Evolutionary conservation across 495 filamentous ascomycete genomes (phyloP).

Genomic region (Xylaria castorea): DNA sequence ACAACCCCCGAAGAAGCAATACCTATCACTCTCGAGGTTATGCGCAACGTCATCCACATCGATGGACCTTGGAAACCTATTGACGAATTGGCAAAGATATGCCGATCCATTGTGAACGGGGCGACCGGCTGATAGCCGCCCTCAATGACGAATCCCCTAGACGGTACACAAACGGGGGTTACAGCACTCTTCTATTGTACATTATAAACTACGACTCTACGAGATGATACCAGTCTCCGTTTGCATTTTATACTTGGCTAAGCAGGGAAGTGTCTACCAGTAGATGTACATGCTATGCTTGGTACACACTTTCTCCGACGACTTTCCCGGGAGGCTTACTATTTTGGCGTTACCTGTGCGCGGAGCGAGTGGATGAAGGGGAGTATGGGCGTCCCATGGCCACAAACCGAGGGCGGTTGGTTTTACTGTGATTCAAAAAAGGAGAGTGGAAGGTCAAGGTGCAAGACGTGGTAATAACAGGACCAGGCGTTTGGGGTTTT

Average conservation of each 20-base stretch:
- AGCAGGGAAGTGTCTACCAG: neutral
- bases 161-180: constrained; percentile 5
- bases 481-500: constrained; percentile 19
- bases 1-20: constrained; percentile 38
- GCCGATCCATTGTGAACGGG: constrained; percentile 32
- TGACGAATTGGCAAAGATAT: constrained; percentile 32
- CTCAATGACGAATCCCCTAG: neutral
- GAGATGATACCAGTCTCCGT: constrained; percentile 34
- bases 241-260: constrained; percentile 19
- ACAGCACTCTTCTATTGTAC: constrained; percentile 33
- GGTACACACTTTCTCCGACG: neutral
- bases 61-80: constrained; percentile 37
- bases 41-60: constrained; percentile 33
- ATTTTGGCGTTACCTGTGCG: neutral
- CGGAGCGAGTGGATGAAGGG: neutral
- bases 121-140: constrained; percentile 7
- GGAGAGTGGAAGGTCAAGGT: neutral
- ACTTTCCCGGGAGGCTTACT: constrained; percentile 4
- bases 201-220: constrained; percentile 38
- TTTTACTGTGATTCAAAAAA: constrained; percentile 17
- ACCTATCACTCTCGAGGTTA: constrained; percentile 36
- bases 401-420: neutral
- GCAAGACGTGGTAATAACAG: constrained; percentile 20
- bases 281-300: neutral
- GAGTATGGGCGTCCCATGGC: neutral